phyloP scores from a whole-genome alignment of 495 filamentous ascomycete species.

The Sabuloglossum arenarium region DNA sequence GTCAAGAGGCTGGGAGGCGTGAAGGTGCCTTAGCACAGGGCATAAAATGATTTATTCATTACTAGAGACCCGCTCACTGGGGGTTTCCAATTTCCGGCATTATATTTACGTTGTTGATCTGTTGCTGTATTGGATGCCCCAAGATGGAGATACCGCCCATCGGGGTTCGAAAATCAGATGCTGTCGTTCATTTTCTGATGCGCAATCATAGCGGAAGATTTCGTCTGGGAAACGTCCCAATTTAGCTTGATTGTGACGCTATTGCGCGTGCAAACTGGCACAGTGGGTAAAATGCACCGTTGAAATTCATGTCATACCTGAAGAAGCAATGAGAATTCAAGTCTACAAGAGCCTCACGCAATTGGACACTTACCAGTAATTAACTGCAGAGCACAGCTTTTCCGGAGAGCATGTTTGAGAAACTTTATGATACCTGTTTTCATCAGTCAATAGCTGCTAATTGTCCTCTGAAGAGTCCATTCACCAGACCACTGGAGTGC shows the following conservation, averaged over 20 bases:
- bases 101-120: too few species aligned
- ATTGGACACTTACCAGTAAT: conserved; percentile 42
- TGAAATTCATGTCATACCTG: conserved; percentile 53
- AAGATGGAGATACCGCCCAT: not conserved
- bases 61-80: not conserved
- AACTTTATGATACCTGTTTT: conserved; percentile 42
- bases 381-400: conserved; percentile 50
- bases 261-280: conserved; percentile 27
- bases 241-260: not conserved
- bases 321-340: not conserved
- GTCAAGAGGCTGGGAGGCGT: conserved; percentile 38
- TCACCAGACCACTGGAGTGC: conserved; percentile 8
- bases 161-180: not conserved
- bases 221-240: not conserved
- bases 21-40: conserved; percentile 5
- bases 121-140: too few species aligned
- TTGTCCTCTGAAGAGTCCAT: not conserved
- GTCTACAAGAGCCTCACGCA: not conserved
- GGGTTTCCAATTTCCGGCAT: not conserved
- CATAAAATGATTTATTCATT: not conserved
- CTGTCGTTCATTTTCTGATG: too few species aligned
- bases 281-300: conserved; percentile 34
- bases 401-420: conserved; percentile 39
- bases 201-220: too few species aligned
- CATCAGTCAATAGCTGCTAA: not conserved